Evolutionary conservation across 176 grass and related monocot species (phyloP).

Genomic region (Avena sativa): DNA sequence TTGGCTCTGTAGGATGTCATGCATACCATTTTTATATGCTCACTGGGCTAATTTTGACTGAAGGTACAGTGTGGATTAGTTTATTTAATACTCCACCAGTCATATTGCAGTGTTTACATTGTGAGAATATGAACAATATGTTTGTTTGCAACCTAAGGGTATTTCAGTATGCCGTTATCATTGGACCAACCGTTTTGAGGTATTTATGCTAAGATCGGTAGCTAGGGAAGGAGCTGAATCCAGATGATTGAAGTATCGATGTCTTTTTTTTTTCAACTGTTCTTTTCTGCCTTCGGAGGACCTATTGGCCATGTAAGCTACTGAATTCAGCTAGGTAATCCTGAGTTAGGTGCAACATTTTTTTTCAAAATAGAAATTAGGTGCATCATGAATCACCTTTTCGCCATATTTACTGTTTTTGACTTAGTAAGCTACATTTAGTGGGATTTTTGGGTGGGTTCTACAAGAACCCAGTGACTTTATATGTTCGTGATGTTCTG

Average conservation of each 20-base stretch:
- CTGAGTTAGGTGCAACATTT: background rate
- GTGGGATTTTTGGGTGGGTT: background rate
- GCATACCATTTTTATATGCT: conserved; percentile 17
- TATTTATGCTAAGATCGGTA: conserved; percentile 7
- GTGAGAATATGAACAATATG: background rate
- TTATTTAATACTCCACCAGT: background rate
- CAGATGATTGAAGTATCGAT: background rate
- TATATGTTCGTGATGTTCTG: background rate
- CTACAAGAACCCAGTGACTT: no score
- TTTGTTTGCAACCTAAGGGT: background rate
- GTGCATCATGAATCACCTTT: background rate
- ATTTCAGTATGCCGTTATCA: background rate
- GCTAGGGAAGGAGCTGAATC: background rate
- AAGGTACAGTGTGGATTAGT: conserved; percentile 12
- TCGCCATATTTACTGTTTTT: background rate
- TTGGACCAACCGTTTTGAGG: background rate
- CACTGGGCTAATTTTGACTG: conserved; percentile 32
- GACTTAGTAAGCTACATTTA: background rate
- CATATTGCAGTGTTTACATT: conserved; percentile 7
- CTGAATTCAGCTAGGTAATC: background rate
- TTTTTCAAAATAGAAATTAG: background rate
- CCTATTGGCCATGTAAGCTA: background rate
- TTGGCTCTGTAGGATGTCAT: background rate
- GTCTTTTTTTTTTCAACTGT: background rate
- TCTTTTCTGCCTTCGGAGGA: background rate